Evolutionary conservation across 495 filamentous ascomycete species (phyloP).

Genomic region (Cercophora newfieldiana): DNA sequence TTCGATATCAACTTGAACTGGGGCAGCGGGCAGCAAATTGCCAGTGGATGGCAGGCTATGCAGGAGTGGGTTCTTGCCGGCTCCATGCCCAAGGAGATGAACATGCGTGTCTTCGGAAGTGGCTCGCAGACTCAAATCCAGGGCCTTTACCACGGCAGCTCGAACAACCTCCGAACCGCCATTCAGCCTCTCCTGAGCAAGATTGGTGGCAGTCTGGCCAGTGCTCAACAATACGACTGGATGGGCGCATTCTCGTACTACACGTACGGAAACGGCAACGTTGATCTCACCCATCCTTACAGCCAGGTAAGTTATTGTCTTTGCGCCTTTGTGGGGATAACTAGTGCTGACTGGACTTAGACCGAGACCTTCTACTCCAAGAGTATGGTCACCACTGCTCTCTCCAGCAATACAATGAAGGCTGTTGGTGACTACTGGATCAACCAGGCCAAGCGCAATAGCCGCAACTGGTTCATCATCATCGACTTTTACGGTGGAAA

Average conservation of each 20-base stretch:
- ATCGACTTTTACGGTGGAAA: slow-evolving; percentile 46
- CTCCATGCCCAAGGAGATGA: slow-evolving; percentile 45
- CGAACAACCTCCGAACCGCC: slow-evolving; percentile 34
- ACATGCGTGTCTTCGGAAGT: slow-evolving; percentile 45
- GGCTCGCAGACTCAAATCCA: slow-evolving; percentile 43
- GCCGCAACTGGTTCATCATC: slow-evolving; percentile 46
- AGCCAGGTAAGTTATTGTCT: slow-evolving; percentile 35
- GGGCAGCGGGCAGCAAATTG: slow-evolving; percentile 36
- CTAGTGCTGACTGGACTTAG: slow-evolving; percentile 22
- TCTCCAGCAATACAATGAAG: slow-evolving; percentile 35
- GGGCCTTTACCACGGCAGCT: slow-evolving; percentile 43
- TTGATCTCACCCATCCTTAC: slow-evolving; percentile 46
- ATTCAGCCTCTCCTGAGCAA: slow-evolving; percentile 40
- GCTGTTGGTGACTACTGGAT: slow-evolving; percentile 46
- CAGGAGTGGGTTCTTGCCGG: slow-evolving; percentile 40
- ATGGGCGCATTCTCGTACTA: slow-evolving; percentile 44
- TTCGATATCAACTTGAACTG: slow-evolving; percentile 42
- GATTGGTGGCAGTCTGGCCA: slow-evolving; percentile 32
- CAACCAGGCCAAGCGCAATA: slow-evolving; percentile 35
- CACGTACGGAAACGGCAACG: slow-evolving; percentile 36
- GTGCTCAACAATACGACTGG: slow-evolving; percentile 44
- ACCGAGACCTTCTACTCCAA: slow-evolving; percentile 51
- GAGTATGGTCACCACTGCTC: slow-evolving; percentile 41
- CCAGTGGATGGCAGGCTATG: slow-evolving; percentile 29
- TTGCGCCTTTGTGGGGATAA: neutral